Conservation (phyloP, 1,284 basidiomycete genomes). For the Coniferiporia sulphurascens region DNA sequence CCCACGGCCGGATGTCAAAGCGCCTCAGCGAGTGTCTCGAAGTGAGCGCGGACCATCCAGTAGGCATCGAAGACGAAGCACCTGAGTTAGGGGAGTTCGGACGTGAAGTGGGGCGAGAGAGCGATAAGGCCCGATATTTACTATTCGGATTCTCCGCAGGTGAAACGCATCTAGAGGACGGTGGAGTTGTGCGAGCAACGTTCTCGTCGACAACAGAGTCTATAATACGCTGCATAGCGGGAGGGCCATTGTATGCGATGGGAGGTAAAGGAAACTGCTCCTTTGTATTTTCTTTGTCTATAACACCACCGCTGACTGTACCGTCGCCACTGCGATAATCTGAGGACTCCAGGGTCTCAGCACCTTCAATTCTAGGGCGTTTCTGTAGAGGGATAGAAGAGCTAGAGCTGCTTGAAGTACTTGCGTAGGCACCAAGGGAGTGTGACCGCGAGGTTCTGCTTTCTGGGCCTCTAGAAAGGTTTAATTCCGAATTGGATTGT, state of each 20-base stretch:
- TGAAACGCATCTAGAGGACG: slow-evolving; percentile 5
- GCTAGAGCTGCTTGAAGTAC: neutral
- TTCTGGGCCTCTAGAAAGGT: neutral
- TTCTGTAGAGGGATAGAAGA: neutral
- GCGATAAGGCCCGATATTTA: slow-evolving; percentile 3
- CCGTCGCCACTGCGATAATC: neutral
- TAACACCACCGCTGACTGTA: neutral
- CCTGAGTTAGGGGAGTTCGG: slow-evolving; percentile 3
- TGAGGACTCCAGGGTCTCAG: neutral
- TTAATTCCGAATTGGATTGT: slow-evolving; percentile 1
- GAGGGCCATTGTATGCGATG: slow-evolving; percentile 4
- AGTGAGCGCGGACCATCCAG: slow-evolving; percentile 12
- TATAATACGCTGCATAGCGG: slow-evolving; percentile 12
- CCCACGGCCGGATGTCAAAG: slow-evolving; percentile 16
- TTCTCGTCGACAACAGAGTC: slow-evolving; percentile 12
- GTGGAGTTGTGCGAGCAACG: slow-evolving; percentile 9
- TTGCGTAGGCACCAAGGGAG: neutral
- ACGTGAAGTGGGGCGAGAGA: slow-evolving; percentile 5
- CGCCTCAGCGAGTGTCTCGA: slow-evolving; percentile 13
- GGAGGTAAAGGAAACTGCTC: neutral
- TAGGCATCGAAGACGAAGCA: neutral
- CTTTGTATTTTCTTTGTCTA: neutral
- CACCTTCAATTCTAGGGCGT: neutral
- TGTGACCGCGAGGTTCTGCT: neutral
- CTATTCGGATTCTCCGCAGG: neutral